A percentile compares a stretch with the other conserved stretches of the same genome.
These are phyloP conservation scores for Tubosaeta sp. DNA, from an alignment of 768 basidiomycete species.

Conservation along the genomic window DNA sequence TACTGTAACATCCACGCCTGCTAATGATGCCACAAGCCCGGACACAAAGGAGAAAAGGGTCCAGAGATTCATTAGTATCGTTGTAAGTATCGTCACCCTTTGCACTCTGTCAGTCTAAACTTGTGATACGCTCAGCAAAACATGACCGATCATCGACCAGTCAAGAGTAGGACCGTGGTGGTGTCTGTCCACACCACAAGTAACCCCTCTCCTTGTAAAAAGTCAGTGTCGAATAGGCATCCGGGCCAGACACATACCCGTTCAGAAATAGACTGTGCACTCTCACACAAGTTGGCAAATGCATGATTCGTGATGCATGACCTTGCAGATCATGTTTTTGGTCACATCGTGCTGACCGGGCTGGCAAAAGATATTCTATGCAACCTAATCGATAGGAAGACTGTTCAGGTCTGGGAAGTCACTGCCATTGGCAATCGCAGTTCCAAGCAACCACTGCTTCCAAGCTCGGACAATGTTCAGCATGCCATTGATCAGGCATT, in stretches of 20 bases:
- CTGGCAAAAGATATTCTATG: conserved; percentile 2
- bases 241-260: conserved; percentile 2
- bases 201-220: background rate
- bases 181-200: too few species aligned
- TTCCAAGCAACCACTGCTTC: background rate
- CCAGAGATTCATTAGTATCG: too few species aligned
- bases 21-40: too few species aligned
- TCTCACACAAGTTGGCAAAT: conserved; percentile 5
- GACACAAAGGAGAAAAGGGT: too few species aligned
- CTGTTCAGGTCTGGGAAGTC: background rate
- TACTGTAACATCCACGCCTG: too few species aligned
- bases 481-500: conserved; percentile 1
- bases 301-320: conserved; percentile 9
- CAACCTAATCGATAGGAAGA: background rate
- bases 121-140: too few species aligned
- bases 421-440: background rate
- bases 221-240: background rate
- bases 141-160: too few species aligned
- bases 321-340: conserved; percentile 14
- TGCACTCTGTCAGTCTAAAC: too few species aligned
- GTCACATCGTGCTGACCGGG: conserved; percentile 1
- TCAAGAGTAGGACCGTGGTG: too few species aligned
- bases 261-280: background rate
- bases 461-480: background rate
- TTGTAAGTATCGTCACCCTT: too few species aligned